Base-by-base conservation (phyloP, 73 alveolate genomes). In the Paramecium octaurelia region DNA sequence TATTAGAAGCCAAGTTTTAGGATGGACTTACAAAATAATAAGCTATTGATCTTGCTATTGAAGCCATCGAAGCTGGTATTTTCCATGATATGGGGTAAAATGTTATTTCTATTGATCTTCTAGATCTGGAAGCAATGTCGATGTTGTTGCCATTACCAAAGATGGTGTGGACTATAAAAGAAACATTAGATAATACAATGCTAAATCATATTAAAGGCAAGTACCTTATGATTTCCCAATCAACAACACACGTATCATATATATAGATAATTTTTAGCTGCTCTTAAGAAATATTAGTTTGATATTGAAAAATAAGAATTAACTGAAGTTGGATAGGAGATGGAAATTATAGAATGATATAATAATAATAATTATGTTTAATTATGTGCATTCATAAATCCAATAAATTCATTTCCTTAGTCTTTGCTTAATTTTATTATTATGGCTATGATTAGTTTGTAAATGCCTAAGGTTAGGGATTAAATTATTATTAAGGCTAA, bases 1-100 rank as follows among this genome's bases (percentile, higher is more conserved):
- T 98, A 58, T 84, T 99, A 92, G 99, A 99, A 93, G 96, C 99
- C 90, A 95, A 95, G 43, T 98, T 94, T 97, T 95, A 94, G 73
- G 99, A 98, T 88, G 93, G 76, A 70, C 92, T 96, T 97, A 94
- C 96, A 68, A 75, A 93, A 87, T 98, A 96, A 76, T 98, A 97
- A 85, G 99, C 99, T 64, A 92, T 95, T 57, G 96, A 94, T 40
- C 50, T 98, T 23, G 96, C 94, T 44, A 94, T 94, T 60, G 93
- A 77, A 88, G 99, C 99, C 11, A 94, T 97, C 59, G 99, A 96
- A 91, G 99, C 99, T 73, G 99, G 99, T 92, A 97, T 99, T 92
- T 95, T 96, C 95, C 97, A 99, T 93, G 99, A 99, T 95, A 93
- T 99, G 90, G 99, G 99, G 27, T 89, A 89, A 7, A 40, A 46